These are phyloP conservation scores for Thermomucor indicae-seudaticae DNA, from an alignment of 371 early-diverging fungal species.

Conservation along the genomic window DNA sequence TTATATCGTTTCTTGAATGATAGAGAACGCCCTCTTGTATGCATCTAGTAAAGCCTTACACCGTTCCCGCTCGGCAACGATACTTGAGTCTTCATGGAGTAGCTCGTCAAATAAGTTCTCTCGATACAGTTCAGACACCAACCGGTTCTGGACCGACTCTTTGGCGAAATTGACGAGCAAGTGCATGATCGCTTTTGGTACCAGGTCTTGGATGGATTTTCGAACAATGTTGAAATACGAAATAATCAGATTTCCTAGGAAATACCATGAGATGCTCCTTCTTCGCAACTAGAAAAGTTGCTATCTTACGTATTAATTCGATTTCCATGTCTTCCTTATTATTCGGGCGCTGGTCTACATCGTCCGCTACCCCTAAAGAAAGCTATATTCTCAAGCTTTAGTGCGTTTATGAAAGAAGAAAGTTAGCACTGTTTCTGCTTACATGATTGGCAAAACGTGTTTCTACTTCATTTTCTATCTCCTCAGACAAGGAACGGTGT, in stretches of 20 bases:
- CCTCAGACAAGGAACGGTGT: background rate
- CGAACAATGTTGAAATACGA: conserved; percentile 87
- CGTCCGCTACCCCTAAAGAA: conserved; percentile 3
- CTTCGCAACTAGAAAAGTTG: background rate
- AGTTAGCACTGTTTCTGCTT: background rate
- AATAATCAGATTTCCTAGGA: conserved; percentile 61
- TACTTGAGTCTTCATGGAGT: conserved; percentile 73
- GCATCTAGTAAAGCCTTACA: conserved; percentile 76
- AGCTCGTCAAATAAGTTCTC: conserved; percentile 69
- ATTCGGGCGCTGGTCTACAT: conserved; percentile 14
- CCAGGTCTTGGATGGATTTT: conserved; percentile 82
- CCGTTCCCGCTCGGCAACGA: conserved; percentile 72
- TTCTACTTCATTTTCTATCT: conserved; percentile 5
- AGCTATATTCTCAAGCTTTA: background rate
- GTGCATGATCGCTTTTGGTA: conserved; percentile 94
- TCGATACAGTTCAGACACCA: conserved; percentile 82
- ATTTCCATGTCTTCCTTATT: conserved; percentile 82
- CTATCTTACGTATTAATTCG: conserved; percentile 77
- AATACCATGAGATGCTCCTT: background rate
- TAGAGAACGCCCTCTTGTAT: conserved; percentile 73
- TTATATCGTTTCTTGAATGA: conserved; percentile 71
- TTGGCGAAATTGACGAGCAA: conserved; percentile 74
- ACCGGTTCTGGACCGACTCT: conserved; percentile 74
- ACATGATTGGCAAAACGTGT: conserved; percentile 3
- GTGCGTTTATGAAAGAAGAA: background rate